These are phyloP conservation scores for Fagopyrum tataricum DNA, from an alignment of 148 eudicot genomes.

Conservation along the genomic window DNA sequence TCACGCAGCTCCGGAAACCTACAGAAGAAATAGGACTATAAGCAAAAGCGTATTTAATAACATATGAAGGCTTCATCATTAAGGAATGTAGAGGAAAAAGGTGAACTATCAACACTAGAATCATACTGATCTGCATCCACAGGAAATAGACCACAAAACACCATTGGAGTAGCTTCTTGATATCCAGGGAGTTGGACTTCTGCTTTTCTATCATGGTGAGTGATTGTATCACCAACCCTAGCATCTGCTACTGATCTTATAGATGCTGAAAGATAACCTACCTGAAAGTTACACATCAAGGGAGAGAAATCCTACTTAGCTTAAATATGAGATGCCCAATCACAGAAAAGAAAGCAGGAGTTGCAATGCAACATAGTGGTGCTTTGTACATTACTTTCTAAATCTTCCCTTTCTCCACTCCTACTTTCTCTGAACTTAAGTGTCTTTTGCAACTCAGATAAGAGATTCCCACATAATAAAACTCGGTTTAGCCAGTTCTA, in stretches of 20 bases:
- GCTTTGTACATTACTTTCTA: not conserved
- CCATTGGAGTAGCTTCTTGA: conserved; percentile 94
- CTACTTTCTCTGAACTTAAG: not conserved
- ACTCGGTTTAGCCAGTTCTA: not conserved
- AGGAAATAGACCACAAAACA: conserved; percentile 97
- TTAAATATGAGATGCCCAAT: not conserved
- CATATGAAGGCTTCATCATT: not conserved
- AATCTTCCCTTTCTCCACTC: not conserved
- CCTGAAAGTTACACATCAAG: conserved; percentile 39
- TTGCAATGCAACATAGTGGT: not conserved
- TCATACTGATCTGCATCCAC: conserved; percentile 87
- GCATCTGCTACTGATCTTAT: conserved; percentile 99
- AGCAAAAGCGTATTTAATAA: not conserved
- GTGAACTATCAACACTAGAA: not conserved
- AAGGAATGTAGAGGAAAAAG: not conserved
- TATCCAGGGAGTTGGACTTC: conserved; percentile 82
- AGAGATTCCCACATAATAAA: not conserved
- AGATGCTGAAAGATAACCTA: conserved; percentile 94
- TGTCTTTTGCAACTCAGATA: not conserved
- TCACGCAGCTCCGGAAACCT: conserved; percentile 94
- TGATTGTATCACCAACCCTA: conserved; percentile 97
- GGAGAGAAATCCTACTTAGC: conserved; percentile 4
- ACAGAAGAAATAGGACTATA: conserved; percentile 17
- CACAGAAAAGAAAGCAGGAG: not conserved
- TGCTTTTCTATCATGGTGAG: conserved; percentile 62